Conservation (phyloP, 306 rosid species). For the Begonia masoniana region DNA sequence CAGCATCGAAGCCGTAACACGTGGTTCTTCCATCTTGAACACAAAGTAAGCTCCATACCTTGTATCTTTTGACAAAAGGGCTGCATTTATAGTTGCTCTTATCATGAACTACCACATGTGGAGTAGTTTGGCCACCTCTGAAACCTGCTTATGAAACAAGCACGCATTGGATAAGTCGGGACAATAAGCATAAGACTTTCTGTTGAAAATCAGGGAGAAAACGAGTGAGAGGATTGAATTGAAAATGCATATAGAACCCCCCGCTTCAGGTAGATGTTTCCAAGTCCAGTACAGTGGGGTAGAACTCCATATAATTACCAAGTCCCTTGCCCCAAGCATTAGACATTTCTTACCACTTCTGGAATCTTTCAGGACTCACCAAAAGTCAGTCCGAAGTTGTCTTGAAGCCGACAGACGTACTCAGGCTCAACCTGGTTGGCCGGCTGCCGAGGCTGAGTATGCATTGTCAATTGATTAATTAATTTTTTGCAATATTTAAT, state of each 20-base stretch:
- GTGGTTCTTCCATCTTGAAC: constrained; percentile 5
- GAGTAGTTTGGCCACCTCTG: constrained; percentile 6
- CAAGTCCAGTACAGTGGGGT: constrained; percentile 1
- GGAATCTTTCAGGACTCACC: too few relatives aligned
- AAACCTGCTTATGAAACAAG: constrained; percentile 5
- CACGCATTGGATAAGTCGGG: background rate
- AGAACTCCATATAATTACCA: background rate
- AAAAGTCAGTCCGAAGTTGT: too few relatives aligned
- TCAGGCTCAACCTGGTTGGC: too few relatives aligned
- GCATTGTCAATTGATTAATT: too few relatives aligned
- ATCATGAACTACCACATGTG: constrained; percentile 10
- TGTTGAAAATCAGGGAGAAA: background rate
- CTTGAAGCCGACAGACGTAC: too few relatives aligned
- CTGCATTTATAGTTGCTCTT: background rate
- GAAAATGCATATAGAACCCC: constrained; percentile 1
- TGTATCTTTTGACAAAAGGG: constrained; percentile 7
- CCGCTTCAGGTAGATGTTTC: constrained; percentile 3
- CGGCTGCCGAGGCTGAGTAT: too few relatives aligned
- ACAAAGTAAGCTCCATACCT: constrained; percentile 12
- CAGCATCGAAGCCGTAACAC: background rate
- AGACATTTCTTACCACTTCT: constrained; percentile 11
- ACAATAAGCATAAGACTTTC: background rate
- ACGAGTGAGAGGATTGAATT: background rate
- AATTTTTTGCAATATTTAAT: too few relatives aligned
- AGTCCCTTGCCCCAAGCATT: constrained; percentile 9